These are phyloP conservation scores for Ilyonectria robusta DNA, from an alignment of 2,329 filamentous ascomycete genomes.

Conservation along the genomic window DNA sequence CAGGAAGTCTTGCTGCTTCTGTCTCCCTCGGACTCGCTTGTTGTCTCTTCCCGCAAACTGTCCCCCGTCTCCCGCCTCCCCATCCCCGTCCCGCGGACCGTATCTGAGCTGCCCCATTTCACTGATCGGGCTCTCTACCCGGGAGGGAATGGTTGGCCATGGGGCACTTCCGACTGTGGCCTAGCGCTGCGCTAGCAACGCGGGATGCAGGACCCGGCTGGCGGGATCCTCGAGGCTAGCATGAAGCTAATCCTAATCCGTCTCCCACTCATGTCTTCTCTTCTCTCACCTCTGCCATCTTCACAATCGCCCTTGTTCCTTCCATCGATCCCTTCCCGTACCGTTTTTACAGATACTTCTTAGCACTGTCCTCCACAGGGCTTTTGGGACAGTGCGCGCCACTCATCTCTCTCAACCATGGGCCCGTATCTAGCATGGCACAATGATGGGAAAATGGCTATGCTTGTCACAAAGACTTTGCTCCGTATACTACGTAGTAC, in stretches of 20 bases:
- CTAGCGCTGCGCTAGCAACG: slow-evolving; percentile 36
- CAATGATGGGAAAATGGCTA: slow-evolving; percentile 1
- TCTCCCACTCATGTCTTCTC: slow-evolving; percentile 33
- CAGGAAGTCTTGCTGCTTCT: not conserved
- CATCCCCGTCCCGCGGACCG: slow-evolving; percentile 17
- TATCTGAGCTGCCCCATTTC: slow-evolving; percentile 24
- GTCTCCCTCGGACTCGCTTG: slow-evolving; percentile 9
- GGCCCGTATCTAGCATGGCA: slow-evolving; percentile 8
- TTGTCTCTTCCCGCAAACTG: slow-evolving; percentile 4
- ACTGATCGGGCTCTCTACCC: slow-evolving; percentile 28
- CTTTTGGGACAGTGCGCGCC: slow-evolving; percentile 17
- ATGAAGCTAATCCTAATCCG: slow-evolving; percentile 29
- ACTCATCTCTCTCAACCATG: slow-evolving; percentile 6
- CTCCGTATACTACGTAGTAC: not conserved
- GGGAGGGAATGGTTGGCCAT: slow-evolving; percentile 25
- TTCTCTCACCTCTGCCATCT: slow-evolving; percentile 34
- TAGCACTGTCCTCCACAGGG: slow-evolving; percentile 23
- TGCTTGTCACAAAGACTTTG: not conserved
- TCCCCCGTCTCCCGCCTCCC: slow-evolving; percentile 26
- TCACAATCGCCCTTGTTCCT: slow-evolving; percentile 27
- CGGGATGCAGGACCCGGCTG: slow-evolving; percentile 46
- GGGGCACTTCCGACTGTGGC: slow-evolving; percentile 11
- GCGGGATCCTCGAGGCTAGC: slow-evolving; percentile 39
- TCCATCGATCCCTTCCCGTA: slow-evolving; percentile 24
- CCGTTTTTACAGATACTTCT: not conserved